Conservation (phyloP, 169 alveolate species). For the Plasmodium knowlesi region DNA sequence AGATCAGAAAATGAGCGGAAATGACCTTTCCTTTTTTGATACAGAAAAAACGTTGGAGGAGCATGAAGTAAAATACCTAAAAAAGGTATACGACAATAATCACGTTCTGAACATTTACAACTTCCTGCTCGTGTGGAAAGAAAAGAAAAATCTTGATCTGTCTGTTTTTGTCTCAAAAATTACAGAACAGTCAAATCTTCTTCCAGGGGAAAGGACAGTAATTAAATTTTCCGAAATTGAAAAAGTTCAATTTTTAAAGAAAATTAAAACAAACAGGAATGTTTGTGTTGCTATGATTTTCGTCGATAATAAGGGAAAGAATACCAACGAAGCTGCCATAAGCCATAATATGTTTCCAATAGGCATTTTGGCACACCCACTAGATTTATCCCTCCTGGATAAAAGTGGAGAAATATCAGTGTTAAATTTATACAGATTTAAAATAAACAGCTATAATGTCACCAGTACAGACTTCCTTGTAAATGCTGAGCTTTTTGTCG, state of each 20-base stretch:
- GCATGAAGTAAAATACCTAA: conserved; percentile 54
- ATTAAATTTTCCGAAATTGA: conserved; percentile 67
- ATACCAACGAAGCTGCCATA: conserved; percentile 18
- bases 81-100: conserved; percentile 55
- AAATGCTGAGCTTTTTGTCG: conserved; percentile 38
- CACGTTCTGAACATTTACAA: conserved; percentile 57
- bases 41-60: conserved; percentile 49
- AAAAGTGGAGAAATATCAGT: conserved; percentile 71
- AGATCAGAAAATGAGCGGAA: conserved; percentile 26
- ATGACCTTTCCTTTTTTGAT: conserved; percentile 66
- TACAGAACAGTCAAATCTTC: conserved; percentile 43
- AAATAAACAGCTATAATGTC: conserved; percentile 53
- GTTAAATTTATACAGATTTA: conserved; percentile 61
- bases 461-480: conserved; percentile 38
- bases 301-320: conserved; percentile 44
- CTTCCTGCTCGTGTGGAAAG: conserved; percentile 60
- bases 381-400: conserved; percentile 53
- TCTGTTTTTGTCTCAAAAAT: conserved; percentile 67
- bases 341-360: conserved; percentile 63
- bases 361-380: conserved; percentile 54
- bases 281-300: conserved; percentile 72
- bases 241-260: conserved; percentile 58
- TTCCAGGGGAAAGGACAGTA: conserved; percentile 70
- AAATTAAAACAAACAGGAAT: conserved; percentile 55
- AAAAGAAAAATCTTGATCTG: conserved; percentile 52